Conservation (phyloP, 768 basidiomycete genomes). For the Naematelia aurantialba region DNA sequence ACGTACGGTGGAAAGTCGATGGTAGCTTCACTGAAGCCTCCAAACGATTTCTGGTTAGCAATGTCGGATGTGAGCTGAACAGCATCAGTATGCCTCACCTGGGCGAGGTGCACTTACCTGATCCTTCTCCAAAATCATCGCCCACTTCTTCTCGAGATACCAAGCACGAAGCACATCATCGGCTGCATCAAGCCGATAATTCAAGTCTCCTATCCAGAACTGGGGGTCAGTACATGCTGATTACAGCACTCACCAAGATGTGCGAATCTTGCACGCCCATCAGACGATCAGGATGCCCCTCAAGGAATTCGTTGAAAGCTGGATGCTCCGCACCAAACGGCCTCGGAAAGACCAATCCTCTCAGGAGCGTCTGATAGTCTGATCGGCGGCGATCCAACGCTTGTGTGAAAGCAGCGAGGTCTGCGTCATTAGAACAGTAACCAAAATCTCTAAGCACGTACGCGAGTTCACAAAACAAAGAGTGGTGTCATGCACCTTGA, state of each 20-base stretch:
- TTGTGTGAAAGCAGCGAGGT: conserved; percentile 41
- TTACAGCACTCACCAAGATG: conserved; percentile 12
- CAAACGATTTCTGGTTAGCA: conserved; percentile 35
- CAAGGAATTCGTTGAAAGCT: conserved; percentile 34
- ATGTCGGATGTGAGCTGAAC: conserved; percentile 31
- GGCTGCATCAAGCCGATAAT: conserved; percentile 41
- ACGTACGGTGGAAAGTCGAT: conserved; percentile 45
- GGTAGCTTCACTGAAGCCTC: conserved; percentile 34
- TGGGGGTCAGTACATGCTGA: conserved; percentile 7
- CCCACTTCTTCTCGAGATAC: conserved; percentile 29
- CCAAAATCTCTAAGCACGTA: conserved; percentile 16
- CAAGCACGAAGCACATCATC: conserved; percentile 27
- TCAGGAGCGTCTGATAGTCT: conserved; percentile 26
- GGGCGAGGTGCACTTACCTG: conserved; percentile 28
- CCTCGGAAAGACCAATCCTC: conserved; percentile 26
- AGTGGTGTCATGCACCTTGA: conserved; percentile 36
- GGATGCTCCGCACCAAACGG: conserved; percentile 4
- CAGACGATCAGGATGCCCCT: conserved; percentile 12
- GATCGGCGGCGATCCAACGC: conserved; percentile 33
- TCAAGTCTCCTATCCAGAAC: conserved; percentile 49
- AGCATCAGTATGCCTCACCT: not conserved
- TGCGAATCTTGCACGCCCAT: conserved; percentile 27
- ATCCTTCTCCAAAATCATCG: conserved; percentile 37
- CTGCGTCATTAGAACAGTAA: conserved; percentile 12
- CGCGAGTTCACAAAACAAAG: conserved; percentile 43